Base-by-base conservation (phyloP, 495 filamentous ascomycete species). In the Astrothelium macrocarpum region DNA sequence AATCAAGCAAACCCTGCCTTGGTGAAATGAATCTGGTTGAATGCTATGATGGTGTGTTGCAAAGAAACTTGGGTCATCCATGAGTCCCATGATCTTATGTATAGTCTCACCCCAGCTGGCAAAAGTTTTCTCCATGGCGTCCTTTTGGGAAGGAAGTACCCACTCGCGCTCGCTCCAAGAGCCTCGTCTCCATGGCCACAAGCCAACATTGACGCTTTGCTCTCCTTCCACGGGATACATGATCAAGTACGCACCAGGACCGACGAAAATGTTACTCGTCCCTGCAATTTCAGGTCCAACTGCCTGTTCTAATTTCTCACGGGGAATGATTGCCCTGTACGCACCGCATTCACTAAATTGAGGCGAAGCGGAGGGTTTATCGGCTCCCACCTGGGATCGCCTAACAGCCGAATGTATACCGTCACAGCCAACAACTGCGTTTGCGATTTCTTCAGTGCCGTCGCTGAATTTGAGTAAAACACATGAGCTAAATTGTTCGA, bases 341-440 rank as follows among this genome's bases (percentile, higher is more conserved):
- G 31, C 62, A 10, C 59, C 62, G 9, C 16, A n/a, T 10, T 43
- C 43, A 11, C n/a, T 25, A 45, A 36, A 68, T 20, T 43, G 20
- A 4, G 66, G 59, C 11, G 7, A 11, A 18, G 64, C 23, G 9
- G 66, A 59, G 5, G 59, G 64, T 10, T 61, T 4, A 25, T 59
- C 42, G 16, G 43, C 3, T 23, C 58, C 59, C 5, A 65, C 5
- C 2, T 65, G 28, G 31, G 36, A 18, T 25, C 34, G n/a, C 18
- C 66, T 56, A n/a, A 53, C 59, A 11, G 45, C 43, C 11, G 62
- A 64, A 46, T 68, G 62, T 32, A 68, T 68, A 25, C 66, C 66
- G 49, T 68, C 66, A 53, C 63, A 61, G 26, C 42, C 66, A 18
- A 68, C 42, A 4, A 66, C 59, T 3, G 39, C 64, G 34, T 45